Percentiles rank a stretch among this genome's conserved stretches.
Conservation (phyloP, 306 rosid genomes). For the Neltuma alba region DNA sequence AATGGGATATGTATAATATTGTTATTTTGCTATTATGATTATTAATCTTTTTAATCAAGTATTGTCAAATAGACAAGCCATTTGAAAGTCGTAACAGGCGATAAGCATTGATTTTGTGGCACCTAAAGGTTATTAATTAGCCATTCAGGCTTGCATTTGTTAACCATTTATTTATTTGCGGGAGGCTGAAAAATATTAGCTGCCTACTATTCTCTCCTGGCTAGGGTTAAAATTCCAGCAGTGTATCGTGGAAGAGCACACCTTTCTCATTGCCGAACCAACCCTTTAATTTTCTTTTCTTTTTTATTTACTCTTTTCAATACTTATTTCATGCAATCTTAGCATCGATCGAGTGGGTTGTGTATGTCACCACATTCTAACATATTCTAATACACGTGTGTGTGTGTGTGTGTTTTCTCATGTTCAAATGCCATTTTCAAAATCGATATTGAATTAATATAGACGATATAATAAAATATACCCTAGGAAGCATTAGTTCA, state of each 20-base stretch:
- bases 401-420: neutral
- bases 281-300: neutral
- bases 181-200: neutral
- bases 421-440: neutral
- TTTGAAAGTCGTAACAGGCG: too few species aligned
- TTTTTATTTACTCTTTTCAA: neutral
- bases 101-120: neutral
- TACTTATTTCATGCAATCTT: neutral
- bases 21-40: too few species aligned
- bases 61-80: too few species aligned
- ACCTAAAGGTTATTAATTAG: neutral
- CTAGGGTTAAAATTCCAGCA: neutral
- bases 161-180: too few species aligned
- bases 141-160: too few species aligned
- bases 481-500: neutral
- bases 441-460: neutral
- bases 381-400: neutral
- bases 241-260: neutral
- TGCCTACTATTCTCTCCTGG: neutral
- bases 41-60: too few species aligned
- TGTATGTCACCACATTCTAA: neutral
- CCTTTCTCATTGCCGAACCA: neutral
- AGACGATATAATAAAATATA: neutral
- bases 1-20: too few species aligned
- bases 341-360: neutral